Base-by-base conservation (phyloP, 805 yeast species). In the Tetrapisispora phaffii region DNA sequence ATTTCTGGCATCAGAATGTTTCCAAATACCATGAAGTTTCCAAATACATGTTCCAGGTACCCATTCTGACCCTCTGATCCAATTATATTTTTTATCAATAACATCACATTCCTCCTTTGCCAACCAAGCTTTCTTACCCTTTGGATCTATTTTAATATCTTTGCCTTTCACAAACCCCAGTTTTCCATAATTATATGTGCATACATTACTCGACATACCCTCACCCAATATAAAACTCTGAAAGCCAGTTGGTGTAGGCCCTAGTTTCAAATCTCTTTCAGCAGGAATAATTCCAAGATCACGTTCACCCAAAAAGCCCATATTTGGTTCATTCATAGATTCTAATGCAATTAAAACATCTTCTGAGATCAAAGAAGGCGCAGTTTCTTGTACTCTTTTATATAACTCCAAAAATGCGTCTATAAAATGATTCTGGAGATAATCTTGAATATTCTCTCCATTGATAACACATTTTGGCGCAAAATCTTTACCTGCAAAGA, bases 21-120 rank as follows among this genome's bases (percentile, higher is more conserved):
- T 74, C 95, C 96, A 90, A 13, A 90, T 81, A 0, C 81, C 85
- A 53, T 81, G 82, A 46, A 77, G 79, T 13, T 84, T 88, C 81
- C 85, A 89, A 13, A 88, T 71, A 63, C 97, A 90, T 39, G 68
- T 69, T 0, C 93, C 95, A 1, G 82, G 58, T 36, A 65, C 57
- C 97, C 97, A 90, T 1, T 63, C 64, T 0, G 69, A 54, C 41
- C 65, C 71, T 55, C 97, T 74, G 22, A 67, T 52, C 76, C 93
- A 90, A 1, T 85, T 85, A 64, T 85, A 86, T 46, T 72, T 75
- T 12, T 56, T 47, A 58, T 89, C 96, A 2, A 51, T 31, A 16
- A 45, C 50, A 23, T 49, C 56, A 43, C 72, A 66, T 42, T 75
- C 76, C 19, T 72, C 70, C 5, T 66, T 59, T 1, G 70, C 48